These are phyloP conservation scores for Sporothrix variecibatus DNA, from an alignment of 2,329 filamentous ascomycete species.

Conservation along the genomic window DNA sequence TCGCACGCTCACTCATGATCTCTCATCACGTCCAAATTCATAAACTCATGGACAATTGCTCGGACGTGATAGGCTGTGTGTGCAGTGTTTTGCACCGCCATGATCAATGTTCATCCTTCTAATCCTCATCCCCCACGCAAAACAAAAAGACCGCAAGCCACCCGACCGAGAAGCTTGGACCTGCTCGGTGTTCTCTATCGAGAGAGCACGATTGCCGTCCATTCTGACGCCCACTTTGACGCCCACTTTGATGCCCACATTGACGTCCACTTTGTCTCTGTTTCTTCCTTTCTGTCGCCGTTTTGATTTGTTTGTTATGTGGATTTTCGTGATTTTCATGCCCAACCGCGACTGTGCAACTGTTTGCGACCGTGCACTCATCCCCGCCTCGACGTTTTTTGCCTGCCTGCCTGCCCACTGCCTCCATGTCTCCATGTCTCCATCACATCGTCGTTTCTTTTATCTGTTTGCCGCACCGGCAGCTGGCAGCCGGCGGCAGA, in stretches of 20 bases:
- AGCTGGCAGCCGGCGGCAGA: no score
- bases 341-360: not conserved
- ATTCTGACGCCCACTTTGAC: not conserved
- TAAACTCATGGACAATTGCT: conserved; percentile 4
- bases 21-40: not conserved
- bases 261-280: not conserved
- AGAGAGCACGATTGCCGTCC: not conserved
- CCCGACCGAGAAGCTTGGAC: conserved; percentile 8
- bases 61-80: not conserved
- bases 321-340: not conserved
- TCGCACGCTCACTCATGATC: not conserved
- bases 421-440: not conserved
- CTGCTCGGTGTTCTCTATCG: not conserved
- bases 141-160: not conserved
- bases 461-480: not conserved
- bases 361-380: not conserved
- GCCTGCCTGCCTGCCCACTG: not conserved
- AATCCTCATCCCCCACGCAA: not conserved
- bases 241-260: not conserved
- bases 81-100: not conserved
- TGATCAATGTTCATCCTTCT: not conserved
- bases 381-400: not conserved
- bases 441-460: not conserved
- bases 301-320: not conserved
- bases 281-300: not conserved